Conservation (phyloP, 768 basidiomycete species). For the Tulasnella sp. region DNA sequence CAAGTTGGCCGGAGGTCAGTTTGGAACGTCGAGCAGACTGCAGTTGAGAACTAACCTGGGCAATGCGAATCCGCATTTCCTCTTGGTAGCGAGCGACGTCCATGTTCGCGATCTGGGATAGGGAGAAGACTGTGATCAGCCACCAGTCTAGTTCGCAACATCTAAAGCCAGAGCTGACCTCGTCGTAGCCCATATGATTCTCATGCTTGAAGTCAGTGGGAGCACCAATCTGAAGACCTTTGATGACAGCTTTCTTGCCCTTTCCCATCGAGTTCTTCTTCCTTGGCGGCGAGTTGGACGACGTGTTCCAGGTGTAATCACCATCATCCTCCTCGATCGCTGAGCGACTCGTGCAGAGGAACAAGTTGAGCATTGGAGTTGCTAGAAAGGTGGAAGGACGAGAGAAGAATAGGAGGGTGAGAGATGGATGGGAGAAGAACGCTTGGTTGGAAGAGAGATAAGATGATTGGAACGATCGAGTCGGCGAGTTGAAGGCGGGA, state of each 20-base stretch:
- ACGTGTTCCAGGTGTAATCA: constrained; percentile 6
- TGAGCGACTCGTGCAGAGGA: constrained; percentile 16
- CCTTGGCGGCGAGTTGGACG: neutral
- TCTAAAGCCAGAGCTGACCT: constrained; percentile 14
- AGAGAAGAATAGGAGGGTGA: constrained; percentile 8
- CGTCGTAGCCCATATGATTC: constrained; percentile 19
- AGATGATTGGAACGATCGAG: too few species aligned
- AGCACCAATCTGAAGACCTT: constrained; percentile 18
- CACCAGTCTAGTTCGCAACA: too few species aligned
- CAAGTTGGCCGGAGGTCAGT: neutral
- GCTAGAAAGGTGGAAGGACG: neutral
- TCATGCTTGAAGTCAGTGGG: constrained; percentile 21
- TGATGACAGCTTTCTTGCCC: constrained; percentile 16
- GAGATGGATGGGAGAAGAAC: neutral
- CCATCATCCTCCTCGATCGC: constrained; percentile 13
- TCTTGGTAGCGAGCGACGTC: constrained; percentile 2
- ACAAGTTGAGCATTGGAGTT: constrained; percentile 19
- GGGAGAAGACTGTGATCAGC: neutral
- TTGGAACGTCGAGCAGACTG: neutral
- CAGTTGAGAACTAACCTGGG: neutral
- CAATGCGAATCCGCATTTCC: neutral
- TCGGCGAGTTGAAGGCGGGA: too few species aligned
- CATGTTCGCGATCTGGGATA: neutral
- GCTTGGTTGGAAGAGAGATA: constrained; percentile 1
- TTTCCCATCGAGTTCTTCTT: constrained; percentile 6